Base-by-base conservation (phyloP, 208 protist species). In the Trypanosoma avium region DNA sequence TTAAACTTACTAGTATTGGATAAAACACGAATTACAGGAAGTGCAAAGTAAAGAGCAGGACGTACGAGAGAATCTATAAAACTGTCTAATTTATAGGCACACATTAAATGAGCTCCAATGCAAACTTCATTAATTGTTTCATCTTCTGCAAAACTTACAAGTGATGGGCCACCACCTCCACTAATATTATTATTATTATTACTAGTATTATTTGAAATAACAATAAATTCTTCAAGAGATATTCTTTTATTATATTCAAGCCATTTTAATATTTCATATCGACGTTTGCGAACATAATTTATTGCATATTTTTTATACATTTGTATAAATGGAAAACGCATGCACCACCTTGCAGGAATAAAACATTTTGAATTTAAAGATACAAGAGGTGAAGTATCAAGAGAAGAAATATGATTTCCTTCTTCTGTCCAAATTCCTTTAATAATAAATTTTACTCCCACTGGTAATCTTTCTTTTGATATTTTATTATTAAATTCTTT, bases 21-120 rank as follows among this genome's bases (percentile, higher is more conserved):
- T 21, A 27, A 43, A 12, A 32, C 30, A 6, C 35, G 65, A 3
- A 48, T 71, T 1, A 56, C 45, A 5, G 2, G 33, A 24, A 71
- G 38, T 19, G 65, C 65, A 32, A 71, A 55, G 50, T 60, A 71
- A 27, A 71, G 48, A 9, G 65, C 54, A 9, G 65, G 65, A 21
- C 26, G 27, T 29, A 71, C 62, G 8, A 45, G 21, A 5, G 65
- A 61, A 29, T 62, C 40, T 13, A 48, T 47, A 46, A 54, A 61
- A 40, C 65, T 42, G 30, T 71, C 65, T 5, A 63, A 15, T 27
- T 42, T 33, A 19, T 71, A 55, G 8, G 32, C 65, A 32, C 54
- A 71, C 26, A 71, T 21, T 30, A 64, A 43, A 19, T 55, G 55
- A 26, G 54, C 35, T 24, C 55, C 65, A 5, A 71, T 19, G 22